Conservation (phyloP, 2,329 filamentous ascomycete species). For the Diaporthe longicolla region DNA sequence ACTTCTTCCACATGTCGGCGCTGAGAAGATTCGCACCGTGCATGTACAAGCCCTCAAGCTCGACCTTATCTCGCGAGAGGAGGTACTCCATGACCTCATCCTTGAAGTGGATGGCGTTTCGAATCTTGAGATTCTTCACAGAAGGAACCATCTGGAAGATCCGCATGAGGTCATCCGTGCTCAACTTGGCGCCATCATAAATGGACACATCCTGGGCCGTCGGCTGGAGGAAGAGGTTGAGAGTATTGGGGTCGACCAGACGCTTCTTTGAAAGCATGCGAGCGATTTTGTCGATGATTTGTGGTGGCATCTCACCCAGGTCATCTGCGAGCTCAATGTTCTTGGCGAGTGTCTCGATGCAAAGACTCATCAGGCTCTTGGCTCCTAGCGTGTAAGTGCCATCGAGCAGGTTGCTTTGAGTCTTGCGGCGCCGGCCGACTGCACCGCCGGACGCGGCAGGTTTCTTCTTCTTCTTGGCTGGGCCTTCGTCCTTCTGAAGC, state of each 20-base stretch:
- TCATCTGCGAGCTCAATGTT: conserved; percentile 74
- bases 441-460: conserved; percentile 65
- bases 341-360: conserved; percentile 73
- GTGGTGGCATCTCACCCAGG: conserved; percentile 70
- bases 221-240: conserved; percentile 71
- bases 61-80: conserved; percentile 76
- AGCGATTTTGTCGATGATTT: conserved; percentile 71
- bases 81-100: conserved; percentile 87
- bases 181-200: conserved; percentile 75
- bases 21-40: conserved; percentile 88
- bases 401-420: conserved; percentile 88
- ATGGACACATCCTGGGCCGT: conserved; percentile 65
- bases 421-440: conserved; percentile 77
- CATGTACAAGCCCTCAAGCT: conserved; percentile 81
- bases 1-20: conserved; percentile 80
- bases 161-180: conserved; percentile 81
- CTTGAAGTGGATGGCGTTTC: conserved; percentile 93
- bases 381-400: conserved; percentile 76
- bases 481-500: conserved; percentile 75
- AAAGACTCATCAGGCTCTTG: conserved; percentile 76
- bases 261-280: conserved; percentile 73
- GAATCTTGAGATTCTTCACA: conserved; percentile 79
- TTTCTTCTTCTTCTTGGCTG: conserved; percentile 67
- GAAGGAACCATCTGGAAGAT: conserved; percentile 83
- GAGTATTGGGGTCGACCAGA: conserved; percentile 66